Conservation (phyloP, 176 grass and related monocot species). For the Thinopyrum elongatum region DNA sequence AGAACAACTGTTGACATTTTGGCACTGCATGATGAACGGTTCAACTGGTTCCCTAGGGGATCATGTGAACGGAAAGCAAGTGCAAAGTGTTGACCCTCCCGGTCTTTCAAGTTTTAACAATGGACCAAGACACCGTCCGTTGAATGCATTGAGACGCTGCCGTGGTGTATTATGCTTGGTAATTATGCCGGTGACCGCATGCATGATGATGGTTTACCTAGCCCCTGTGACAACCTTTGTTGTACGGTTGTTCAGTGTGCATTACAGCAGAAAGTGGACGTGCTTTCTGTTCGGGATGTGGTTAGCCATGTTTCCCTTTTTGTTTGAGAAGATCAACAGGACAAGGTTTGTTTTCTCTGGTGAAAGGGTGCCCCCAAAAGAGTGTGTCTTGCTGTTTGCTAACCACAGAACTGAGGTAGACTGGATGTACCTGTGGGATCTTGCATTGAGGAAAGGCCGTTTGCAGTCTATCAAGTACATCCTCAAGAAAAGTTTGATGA, state of each 20-base stretch:
- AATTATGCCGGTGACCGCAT: slow-evolving; percentile 70
- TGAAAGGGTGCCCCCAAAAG: slow-evolving; percentile 52
- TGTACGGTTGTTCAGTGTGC: slow-evolving; percentile 70
- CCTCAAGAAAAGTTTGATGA: slow-evolving; percentile 97
- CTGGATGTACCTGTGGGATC: slow-evolving; percentile 98
- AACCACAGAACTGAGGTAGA: slow-evolving; percentile 97
- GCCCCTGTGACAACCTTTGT: slow-evolving; percentile 58
- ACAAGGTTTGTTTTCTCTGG: slow-evolving; percentile 89
- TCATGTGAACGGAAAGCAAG: slow-evolving; percentile 48
- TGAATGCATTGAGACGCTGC: slow-evolving; percentile 53
- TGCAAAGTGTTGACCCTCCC: slow-evolving; percentile 1
- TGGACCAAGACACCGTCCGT: slow-evolving; percentile 39
- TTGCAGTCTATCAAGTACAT: slow-evolving; percentile 92
- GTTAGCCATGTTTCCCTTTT: slow-evolving; percentile 87
- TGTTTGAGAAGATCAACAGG: slow-evolving; percentile 94
- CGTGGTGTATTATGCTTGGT: slow-evolving; percentile 67
- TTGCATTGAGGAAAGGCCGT: slow-evolving; percentile 84
- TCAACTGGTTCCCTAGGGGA: slow-evolving; percentile 2
- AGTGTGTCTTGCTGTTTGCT: slow-evolving; percentile 74
- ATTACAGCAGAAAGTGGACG: slow-evolving; percentile 78
- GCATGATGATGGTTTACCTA: slow-evolving; percentile 74
- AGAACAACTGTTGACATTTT: background rate
- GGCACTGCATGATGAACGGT: slow-evolving; percentile 47
- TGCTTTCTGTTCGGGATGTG: slow-evolving; percentile 80
- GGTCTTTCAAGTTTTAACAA: slow-evolving; percentile 35